Base-by-base conservation (phyloP, 352 stramenopile genomes). In the Phytophthora agathidicida region DNA sequence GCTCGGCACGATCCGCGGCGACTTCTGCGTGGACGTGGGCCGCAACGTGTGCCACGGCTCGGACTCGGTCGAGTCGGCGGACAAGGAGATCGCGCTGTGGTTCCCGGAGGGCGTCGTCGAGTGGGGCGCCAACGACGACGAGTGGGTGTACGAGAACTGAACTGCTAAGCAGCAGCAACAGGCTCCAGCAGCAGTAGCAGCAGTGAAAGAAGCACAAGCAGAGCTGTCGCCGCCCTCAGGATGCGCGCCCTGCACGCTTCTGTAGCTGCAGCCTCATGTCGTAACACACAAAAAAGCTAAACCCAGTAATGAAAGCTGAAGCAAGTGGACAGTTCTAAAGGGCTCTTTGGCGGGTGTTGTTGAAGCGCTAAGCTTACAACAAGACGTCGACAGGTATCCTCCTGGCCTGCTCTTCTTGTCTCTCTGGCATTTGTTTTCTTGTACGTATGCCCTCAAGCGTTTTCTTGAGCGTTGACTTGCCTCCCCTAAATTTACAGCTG, bases 61-160 rank as follows among this genome's bases (percentile, higher is more conserved):
- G 73, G 94, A 98, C 72, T 94, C 94, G 52, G 96, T 99, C 17
- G 97, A 99, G 51, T 98, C 86, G 65, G 98, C 97, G 66, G 84
- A 99, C 41, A 88, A 97, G 56, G 98, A 99, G 81, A 99, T 99
- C 78, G 88, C 66, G 13, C 87, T 98, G 42, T 99, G 98, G 98
- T 99, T 99, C 88, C 88, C 87, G 13, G 86, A 96, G 63, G 97
- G 96, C 53, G 60, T 98, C 50, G 77, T 77, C 32, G 86, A 98
- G 60, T 99, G 94, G 86, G 76, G 75, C 75, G 83, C 93, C 33
- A 86, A 72, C 57, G 93, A 96, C 71, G 79, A 93, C 61, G 74
- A 93, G 52, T 99, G 97, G 96, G 86, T 99, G 54, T 99, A 99
- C 86, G 97, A 99, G 68, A 94, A 91, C 54, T 94, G 88, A 80